phyloP scores from a whole-genome alignment of 768 basidiomycete genomes.

The Leccinum imitatum region DNA sequence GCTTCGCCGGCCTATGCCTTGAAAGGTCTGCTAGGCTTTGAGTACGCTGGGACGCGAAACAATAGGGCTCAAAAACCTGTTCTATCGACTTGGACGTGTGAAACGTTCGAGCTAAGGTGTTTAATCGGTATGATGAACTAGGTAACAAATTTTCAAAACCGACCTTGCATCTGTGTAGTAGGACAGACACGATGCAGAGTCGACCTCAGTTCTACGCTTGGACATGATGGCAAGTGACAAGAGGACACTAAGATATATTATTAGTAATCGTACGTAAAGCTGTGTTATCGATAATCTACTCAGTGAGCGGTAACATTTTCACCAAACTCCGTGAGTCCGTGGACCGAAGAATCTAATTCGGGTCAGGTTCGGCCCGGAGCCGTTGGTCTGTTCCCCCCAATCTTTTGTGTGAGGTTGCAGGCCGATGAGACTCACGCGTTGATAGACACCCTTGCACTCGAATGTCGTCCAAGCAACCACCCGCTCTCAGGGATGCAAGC shows the following conservation, averaged over 20 bases:
- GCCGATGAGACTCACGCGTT: not conserved
- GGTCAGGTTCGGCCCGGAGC: too few species aligned
- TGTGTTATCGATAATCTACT: too few species aligned
- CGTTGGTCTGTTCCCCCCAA: too few species aligned
- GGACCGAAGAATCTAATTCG: too few species aligned
- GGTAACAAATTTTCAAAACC: not conserved
- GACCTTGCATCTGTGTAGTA: constrained; percentile 12
- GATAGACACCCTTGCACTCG: not conserved
- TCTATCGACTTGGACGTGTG: not conserved
- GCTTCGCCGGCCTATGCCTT: constrained; percentile 37
- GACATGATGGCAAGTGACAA: constrained; percentile 5
- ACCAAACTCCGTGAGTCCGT: too few species aligned
- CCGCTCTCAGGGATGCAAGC: not conserved
- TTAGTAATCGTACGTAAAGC: too few species aligned
- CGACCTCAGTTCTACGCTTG: constrained; percentile 1
- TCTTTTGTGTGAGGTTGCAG: too few species aligned
- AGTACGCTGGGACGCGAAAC: not conserved
- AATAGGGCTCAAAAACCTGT: constrained; percentile 15
- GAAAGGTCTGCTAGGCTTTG: constrained; percentile 8
- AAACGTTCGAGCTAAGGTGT: constrained; percentile 2
- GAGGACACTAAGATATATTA: too few species aligned
- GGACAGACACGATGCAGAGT: constrained; percentile 18
- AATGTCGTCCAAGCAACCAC: constrained; percentile 10
- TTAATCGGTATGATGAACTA: not conserved
- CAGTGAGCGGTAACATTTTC: too few species aligned